Base-by-base conservation (phyloP, 2,329 filamentous ascomycete species). In the Scopulariopsis brevicaulis region DNA sequence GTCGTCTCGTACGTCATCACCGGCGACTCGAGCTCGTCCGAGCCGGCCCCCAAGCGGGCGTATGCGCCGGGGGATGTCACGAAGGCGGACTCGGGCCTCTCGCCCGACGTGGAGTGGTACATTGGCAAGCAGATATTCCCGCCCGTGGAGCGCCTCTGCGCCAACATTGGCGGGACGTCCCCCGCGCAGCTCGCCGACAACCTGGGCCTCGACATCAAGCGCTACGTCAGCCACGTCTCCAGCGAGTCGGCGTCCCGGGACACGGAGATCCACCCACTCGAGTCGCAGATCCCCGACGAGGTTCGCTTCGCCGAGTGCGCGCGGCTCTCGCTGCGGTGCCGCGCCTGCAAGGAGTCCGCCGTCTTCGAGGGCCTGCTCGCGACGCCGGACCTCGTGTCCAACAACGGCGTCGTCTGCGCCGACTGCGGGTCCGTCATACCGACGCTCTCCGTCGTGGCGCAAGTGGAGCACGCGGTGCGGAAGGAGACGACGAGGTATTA, bases 101-200 rank as follows among this genome's bases (percentile, higher is more conserved):
- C 86, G 59, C 90, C 92, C 2, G 94, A 99, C 67, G 82, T 96
- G n/a, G 94, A 99, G 68, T 97, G 92, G 82, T 99, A 99, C 71
- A 83, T 99, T 46, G 87, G 90, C 76, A 99, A 99, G 77, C 94
- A 99, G 72, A 96, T 99, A 60, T 90, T 99, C 73, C 94, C 94
- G 12, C 94, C 94, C 0, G 94, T 99, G 28, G 94, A 99, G 74
- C 90, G 94, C 79, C 85, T 99, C 24, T 99, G 94, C 69, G 94
- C 93, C 61, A 96, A 96, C 60, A 96, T 99, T 66, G 83, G 84
- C 15, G 94, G 94, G 60, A 99, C 94, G 1, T 95, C 96, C 62
- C 88, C 93, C 8, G 84, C 90, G 1, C 86, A 92, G 63, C 81
- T 99, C 11, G 94, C 94, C 1, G 92, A 96, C 69, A 96, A 94